phyloP scores from a whole-genome alignment of 495 filamentous ascomycete genomes.

The Parmelia sp. region DNA sequence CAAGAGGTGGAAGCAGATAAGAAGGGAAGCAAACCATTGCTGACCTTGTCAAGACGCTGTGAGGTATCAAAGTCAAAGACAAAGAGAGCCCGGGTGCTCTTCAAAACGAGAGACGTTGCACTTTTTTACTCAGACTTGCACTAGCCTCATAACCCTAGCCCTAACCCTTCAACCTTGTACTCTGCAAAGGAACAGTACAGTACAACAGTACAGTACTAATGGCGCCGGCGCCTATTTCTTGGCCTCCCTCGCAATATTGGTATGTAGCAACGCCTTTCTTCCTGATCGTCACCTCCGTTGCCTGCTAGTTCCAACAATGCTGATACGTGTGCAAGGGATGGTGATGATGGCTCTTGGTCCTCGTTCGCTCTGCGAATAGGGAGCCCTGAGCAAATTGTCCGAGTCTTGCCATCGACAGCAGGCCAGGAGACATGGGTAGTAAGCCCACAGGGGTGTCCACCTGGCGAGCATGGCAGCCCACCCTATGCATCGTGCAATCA shows the following conservation, averaged over 20 bases:
- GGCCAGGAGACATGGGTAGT: slow-evolving; percentile 40
- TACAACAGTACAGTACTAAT: too few relatives aligned
- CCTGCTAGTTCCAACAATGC: not conserved
- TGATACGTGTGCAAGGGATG: slow-evolving; percentile 35
- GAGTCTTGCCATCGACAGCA: slow-evolving; percentile 43
- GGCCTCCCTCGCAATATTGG: slow-evolving; percentile 20
- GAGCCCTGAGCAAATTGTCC: slow-evolving; percentile 39
- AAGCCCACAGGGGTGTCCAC: slow-evolving; percentile 27
- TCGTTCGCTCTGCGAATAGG: slow-evolving; percentile 47
- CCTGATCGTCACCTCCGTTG: not conserved
- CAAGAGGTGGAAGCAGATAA: not conserved
- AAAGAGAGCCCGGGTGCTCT: not conserved
- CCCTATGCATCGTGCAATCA: slow-evolving; percentile 35
- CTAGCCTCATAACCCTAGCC: too few relatives aligned
- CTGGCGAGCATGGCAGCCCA: slow-evolving; percentile 4
- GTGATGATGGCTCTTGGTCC: slow-evolving; percentile 49
- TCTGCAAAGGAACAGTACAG: too few relatives aligned
- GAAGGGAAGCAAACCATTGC: not conserved
- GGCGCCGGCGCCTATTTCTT: slow-evolving; percentile 13
- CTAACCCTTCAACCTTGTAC: too few relatives aligned
- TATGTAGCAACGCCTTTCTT: not conserved
- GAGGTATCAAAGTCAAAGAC: not conserved
- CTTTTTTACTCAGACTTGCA: too few relatives aligned
- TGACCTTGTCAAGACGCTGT: not conserved
- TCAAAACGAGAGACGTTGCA: not conserved